Base-by-base conservation (phyloP, 805 yeast genomes). In the Kodamaea sagamina region DNA sequence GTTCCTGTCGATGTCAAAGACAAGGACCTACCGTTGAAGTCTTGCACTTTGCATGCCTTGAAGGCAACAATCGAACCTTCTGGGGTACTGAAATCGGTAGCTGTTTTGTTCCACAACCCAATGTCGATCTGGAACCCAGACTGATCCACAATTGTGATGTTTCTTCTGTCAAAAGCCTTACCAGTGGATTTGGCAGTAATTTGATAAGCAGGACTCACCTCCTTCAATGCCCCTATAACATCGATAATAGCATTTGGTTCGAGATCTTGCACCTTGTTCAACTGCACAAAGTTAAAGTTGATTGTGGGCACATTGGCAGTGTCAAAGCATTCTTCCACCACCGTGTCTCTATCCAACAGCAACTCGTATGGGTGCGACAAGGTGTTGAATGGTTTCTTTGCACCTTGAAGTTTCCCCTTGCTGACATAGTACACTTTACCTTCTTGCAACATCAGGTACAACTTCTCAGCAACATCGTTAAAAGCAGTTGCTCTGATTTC, bases 401-500 rank as follows among this genome's bases (percentile, higher is more conserved):
- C 85, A 46, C 84, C 79, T 54, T 79, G 85, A 49, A 93, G 81
- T 48, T 90, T 74, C 12, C 92, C 90, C 57, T 83, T 86, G 31
- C 92, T 79, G 24, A 93, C 74, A 55, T 84, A 88, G 61, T 89
- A 93, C 6, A 87, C 95, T 63, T 86, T 82, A 26, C 96, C 97
- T 59, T 89, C 98, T 62, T 86, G 86, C 39, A 93, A 67, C 22
- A 81, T 56, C 53, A 84, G 86, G 68, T 79, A 83, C 59, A 79
- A 85, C 59, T 79, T 81, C 47, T 86, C 95, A 9, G 92, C 97
- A 54, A 78, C 77, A 28, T 88, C 92, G 62, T 86, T 87, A 66
- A 93, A 93, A 1, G 93, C 97, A 2, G 98, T 89, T 8, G 96
- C 97, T 57, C 93, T 78, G 54, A 93, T 93, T 69, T 93, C 98